Evolutionary conservation across 768 basidiomycete genomes (phyloP).

Genomic region (Trametes cingulata): DNA sequence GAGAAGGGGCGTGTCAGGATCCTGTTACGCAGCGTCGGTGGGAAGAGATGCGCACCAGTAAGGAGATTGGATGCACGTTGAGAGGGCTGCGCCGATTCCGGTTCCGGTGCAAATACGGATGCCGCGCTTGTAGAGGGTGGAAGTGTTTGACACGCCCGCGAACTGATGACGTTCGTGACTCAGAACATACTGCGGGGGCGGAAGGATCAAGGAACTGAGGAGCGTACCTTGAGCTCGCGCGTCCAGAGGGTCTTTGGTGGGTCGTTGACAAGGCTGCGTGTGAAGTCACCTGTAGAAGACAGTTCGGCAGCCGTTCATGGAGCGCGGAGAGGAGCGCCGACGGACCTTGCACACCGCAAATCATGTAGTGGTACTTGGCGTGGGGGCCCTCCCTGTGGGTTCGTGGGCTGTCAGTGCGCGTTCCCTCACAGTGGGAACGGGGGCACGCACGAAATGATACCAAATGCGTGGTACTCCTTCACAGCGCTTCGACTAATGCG

Average conservation of each 20-base stretch:
- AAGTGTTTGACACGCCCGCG: slow-evolving; percentile 80
- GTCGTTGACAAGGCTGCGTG: slow-evolving; percentile 64
- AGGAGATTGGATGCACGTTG: slow-evolving; percentile 76
- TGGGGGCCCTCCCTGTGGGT: slow-evolving; percentile 61
- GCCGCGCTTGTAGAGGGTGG: slow-evolving; percentile 74
- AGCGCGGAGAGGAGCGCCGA: not conserved
- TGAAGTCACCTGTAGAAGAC: slow-evolving; percentile 62
- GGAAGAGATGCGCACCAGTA: slow-evolving; percentile 51
- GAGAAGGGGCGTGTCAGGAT: slow-evolving; percentile 1
- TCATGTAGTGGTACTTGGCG: slow-evolving; percentile 78
- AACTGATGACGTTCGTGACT: slow-evolving; percentile 42
- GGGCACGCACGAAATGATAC: slow-evolving; percentile 64
- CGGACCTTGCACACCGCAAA: slow-evolving; percentile 68
- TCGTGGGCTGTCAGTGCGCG: not conserved
- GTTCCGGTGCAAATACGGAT: slow-evolving; percentile 84
- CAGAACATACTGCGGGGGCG: not conserved
- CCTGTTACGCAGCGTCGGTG: not conserved
- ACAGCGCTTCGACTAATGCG: slow-evolving; percentile 72
- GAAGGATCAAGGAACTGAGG: not conserved
- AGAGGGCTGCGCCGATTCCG: slow-evolving; percentile 76
- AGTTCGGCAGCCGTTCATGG: slow-evolving; percentile 20
- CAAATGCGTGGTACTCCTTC: slow-evolving; percentile 84
- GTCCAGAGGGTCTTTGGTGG: slow-evolving; percentile 77
- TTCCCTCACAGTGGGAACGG: slow-evolving; percentile 14
- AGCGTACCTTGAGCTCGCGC: slow-evolving; percentile 69